Evolutionary conservation across 2,329 filamentous ascomycete species (phyloP), one percentile per base, ranked within the genome.

Genomic region (Ceratocystis smalleyi): DNA sequence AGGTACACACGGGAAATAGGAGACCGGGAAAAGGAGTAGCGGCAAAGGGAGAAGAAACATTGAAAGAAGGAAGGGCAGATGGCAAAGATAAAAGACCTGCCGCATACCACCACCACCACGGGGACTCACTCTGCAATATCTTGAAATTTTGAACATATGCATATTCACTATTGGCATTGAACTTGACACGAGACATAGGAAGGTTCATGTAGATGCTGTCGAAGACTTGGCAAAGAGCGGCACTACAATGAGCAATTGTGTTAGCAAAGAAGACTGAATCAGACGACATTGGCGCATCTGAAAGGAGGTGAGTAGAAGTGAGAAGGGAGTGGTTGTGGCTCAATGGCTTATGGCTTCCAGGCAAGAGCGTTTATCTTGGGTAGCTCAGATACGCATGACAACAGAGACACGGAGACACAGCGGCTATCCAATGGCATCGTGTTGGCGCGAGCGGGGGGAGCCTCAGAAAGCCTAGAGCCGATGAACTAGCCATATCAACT

Each of bases 111-210:
- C 19, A 12, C 17, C 17, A 12, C n/a, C 19, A 19, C 7, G 22
- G 24, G 32, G 62, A 78, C 88, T 72, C 79, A 96, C 91, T 95
- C 77, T 96, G 92, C 69, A 99, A 80, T 70, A 97, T 81, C 77
- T 99, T 99, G 82, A 96, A 99, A 76, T 99, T 99, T 77, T 96
- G 89, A 67, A 97, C 84, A 75, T 99, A 99, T 69, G 90, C 88
- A 76, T 96, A 97, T 80, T 99, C 94, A 70, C 86, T 87, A 77
- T 91, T 96, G 72, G 92, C 92, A 74, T 96, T 96, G 82, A 99
- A 99, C 79, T 96, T 96, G 78, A 99, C 92, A 70, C 89, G 85
- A 69, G 85, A 81, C 94, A 99, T 97, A 69, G 92, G 91, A 43
- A 97, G 81, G 75, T 99, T 94, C 78, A 83, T 84, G 80, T 91